Evolutionary conservation across 192 early-diverging fungal species (phyloP), one percentile per base, ranked within the genome.

Genomic region (Chytriomyces hyalinus): DNA sequence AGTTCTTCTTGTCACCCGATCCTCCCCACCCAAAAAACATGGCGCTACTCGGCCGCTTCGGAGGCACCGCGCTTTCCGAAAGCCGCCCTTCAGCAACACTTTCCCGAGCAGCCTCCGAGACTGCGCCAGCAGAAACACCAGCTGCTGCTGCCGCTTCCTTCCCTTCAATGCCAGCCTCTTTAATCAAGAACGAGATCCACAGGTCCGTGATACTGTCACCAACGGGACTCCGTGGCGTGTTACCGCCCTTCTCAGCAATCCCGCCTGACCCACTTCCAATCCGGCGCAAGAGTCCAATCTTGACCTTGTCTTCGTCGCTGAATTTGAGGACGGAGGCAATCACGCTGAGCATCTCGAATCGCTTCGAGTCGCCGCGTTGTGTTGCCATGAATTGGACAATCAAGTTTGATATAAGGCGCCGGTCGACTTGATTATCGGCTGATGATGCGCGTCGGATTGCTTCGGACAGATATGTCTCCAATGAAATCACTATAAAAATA

Each of bases 401-500:
- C 6, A 99, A 88, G 69, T 96, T 97, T 60, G 95, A 92, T 36
- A 97, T 92, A 7, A 99, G 87, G 44, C 91, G 91, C 71, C 95
- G 91, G 83, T 66, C 71, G 46, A 84, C 65, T 64, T 83, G 78
- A 57, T 92, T 93, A 68, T 95, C 91, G 73, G 84, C 93, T 77
- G 90, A 89, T 70, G 90, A 90, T 61, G 94, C 92, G 61, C 93
- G 91, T 26, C 95, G 90, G 90, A 98, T 94, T 44, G 95, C 95
- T 74, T 99, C 96, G 51, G 91, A 88, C 53, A 98, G 81, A 78
- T 99, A 96, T 46, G 92, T 91, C 80, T 99, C 94, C 6, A 96
- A 86, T 65, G 93, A 94, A 22, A 94, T 85, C 7, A 94, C 92
- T 91, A 61, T 47, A 43, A 11, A 80, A 43, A 75, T 15, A 17